Percentiles rank a stretch among this genome's conserved stretches.
Evolutionary conservation across 1,284 basidiomycete genomes (phyloP).

Genomic region (Ganoderma boninense): DNA sequence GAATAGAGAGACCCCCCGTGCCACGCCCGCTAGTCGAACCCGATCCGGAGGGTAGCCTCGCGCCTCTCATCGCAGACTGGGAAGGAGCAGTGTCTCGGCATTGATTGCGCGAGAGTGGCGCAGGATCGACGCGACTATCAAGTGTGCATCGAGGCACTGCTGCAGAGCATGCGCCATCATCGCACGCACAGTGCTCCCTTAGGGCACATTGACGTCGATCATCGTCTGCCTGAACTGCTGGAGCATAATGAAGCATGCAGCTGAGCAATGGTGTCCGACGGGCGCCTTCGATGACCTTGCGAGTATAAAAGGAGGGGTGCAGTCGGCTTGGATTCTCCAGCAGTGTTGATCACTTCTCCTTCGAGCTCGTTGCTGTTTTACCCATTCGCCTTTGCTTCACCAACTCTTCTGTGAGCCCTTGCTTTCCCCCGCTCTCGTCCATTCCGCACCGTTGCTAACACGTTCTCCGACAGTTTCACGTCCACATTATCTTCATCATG

Average conservation of each 20-base stretch:
- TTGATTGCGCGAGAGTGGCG: no score
- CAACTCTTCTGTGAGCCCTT: not conserved
- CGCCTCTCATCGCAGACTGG: no score
- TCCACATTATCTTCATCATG: not conserved
- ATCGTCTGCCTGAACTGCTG: not conserved
- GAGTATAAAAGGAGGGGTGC: not conserved
- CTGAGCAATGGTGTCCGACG: not conserved
- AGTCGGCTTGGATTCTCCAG: not conserved
- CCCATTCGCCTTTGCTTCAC: not conserved
- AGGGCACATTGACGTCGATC: not conserved
- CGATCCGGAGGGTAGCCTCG: no score
- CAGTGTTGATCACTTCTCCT: slow-evolving; percentile 2
- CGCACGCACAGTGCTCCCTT: not conserved
- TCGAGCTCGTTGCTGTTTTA: not conserved
- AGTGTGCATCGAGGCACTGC: not conserved
- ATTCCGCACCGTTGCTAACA: not conserved
- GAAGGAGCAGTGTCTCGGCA: not conserved
- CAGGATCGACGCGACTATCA: not conserved
- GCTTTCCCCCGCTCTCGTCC: not conserved
- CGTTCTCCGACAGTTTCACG: not conserved
- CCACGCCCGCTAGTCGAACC: no score
- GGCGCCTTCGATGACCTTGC: not conserved
- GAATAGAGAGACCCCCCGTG: no score
- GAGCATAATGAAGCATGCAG: not conserved
- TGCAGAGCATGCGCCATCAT: not conserved